Evolutionary conservation across 345 rosid species (phyloP).

Genomic region (Corchorus olitorius): DNA sequence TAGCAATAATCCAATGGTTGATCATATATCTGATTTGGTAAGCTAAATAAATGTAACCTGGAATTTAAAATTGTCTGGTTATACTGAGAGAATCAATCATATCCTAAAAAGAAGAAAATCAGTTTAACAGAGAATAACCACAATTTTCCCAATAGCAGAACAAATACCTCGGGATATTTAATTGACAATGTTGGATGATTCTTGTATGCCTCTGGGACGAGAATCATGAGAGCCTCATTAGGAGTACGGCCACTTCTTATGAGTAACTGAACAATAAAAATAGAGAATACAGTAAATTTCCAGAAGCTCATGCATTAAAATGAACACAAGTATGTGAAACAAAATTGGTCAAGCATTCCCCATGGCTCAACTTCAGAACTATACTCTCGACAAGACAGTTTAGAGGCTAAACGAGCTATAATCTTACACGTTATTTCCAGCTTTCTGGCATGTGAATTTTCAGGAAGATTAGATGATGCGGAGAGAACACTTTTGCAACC

Average conservation of each 20-base stretch:
- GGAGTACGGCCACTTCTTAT: conserved; percentile 91
- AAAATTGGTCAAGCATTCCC: conserved; percentile 1
- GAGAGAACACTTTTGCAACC: no score
- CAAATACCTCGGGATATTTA: conserved; percentile 89
- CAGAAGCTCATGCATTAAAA: neutral
- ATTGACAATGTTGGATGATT: conserved; percentile 85
- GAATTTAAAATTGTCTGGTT: neutral
- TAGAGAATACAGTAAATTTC: conserved; percentile 20
- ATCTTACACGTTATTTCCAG: no score
- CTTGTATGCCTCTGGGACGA: conserved; percentile 99
- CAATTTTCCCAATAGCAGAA: neutral
- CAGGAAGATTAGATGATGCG: no score
- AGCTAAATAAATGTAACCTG: neutral
- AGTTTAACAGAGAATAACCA: neutral
- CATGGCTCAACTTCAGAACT: conserved; percentile 2
- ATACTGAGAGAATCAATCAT: neutral
- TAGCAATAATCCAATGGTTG: conserved; percentile 3
- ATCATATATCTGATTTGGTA: neutral
- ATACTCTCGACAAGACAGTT: neutral
- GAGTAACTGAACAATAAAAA: conserved; percentile 52
- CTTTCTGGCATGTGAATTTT: no score
- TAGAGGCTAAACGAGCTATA: no score
- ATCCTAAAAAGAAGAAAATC: conserved; percentile 2
- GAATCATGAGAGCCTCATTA: conserved; percentile 96
- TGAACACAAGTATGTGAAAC: neutral